A percentile compares a stretch with the other conserved stretches of the same genome.
These are phyloP conservation scores for Nothopassalora personata DNA, from an alignment of 2,329 filamentous ascomycete species.

Conservation along the genomic window DNA sequence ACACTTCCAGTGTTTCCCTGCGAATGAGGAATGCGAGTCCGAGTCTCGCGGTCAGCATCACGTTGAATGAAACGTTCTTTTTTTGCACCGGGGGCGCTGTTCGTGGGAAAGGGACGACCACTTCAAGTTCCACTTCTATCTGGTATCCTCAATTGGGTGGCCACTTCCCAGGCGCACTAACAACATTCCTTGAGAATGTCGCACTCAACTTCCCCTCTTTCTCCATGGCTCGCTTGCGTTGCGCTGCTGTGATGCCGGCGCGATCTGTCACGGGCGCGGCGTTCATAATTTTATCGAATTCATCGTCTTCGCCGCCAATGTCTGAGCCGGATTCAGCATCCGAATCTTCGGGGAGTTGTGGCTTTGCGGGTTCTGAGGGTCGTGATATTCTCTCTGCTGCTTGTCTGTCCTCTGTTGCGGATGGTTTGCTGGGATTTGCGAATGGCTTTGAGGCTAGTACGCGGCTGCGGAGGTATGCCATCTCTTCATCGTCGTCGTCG, in stretches of 20 bases:
- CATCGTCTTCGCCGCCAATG: slow-evolving; percentile 61
- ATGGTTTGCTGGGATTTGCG: slow-evolving; percentile 45
- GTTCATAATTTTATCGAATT: slow-evolving; percentile 89
- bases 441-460: slow-evolving; percentile 93
- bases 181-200: slow-evolving; percentile 45
- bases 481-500: slow-evolving; percentile 74
- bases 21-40: background rate
- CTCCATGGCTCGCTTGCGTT: slow-evolving; percentile 50
- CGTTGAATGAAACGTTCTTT: background rate
- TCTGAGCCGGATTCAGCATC: slow-evolving; percentile 69
- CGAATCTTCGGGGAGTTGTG: slow-evolving; percentile 44
- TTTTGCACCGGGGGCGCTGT: background rate
- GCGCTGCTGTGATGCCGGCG: slow-evolving; percentile 63
- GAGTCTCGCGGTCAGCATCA: background rate
- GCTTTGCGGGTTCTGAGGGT: slow-evolving; percentile 43
- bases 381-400: slow-evolving; percentile 57
- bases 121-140: background rate
- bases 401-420: slow-evolving; percentile 48
- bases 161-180: slow-evolving; percentile 47
- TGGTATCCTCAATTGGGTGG: slow-evolving; percentile 8
- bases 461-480: slow-evolving; percentile 84
- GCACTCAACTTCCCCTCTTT: slow-evolving; percentile 40
- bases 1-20: background rate
- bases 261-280: slow-evolving; percentile 85
- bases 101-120: too few relatives aligned